Base-by-base conservation (phyloP, 1,139 yeast genomes). In the Diutina ranongensis region DNA sequence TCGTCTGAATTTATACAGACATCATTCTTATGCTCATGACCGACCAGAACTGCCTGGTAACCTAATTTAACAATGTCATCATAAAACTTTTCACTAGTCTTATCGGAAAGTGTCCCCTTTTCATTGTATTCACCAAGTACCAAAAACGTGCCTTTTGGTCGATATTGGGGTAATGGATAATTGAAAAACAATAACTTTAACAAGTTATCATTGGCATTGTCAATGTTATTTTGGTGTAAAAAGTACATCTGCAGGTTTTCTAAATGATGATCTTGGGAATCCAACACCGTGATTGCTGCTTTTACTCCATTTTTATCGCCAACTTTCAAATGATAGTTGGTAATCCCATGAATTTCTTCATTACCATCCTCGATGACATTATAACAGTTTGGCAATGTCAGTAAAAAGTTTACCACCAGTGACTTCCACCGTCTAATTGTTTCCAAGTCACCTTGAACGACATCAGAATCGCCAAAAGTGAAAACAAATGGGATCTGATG, bases 401-500 rank as follows among this genome's bases (percentile, higher is more conserved):
- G 54, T 3, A 77, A 70, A 4, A 83, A 55, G 2, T 68, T 57
- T 78, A 87, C 83, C 35, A 86, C 57, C 52, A 80, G 77, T 46
- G 64, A 8, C 13, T 38, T 38, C 3, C 21, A 25, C 4, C 10
- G 20, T 12, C 32, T 27, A 2, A 16, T 5, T 18, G 42, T 25
- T 16, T 58, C 45, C 94, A 71, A n/a, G 68, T 51, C 50, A 85
- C 55, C 2, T 81, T 73, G 1, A 60, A 87, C 94, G 55, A 83
- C 89, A 56, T 85, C 92, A 57, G 84, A 94, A 54, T 83, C 84
- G 1, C 95, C 95, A 63, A 85, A 67, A 0, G 83, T 79, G 52
- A 83, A 72, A 0, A 95, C 92, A 65, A 74, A 89, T 2, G 97
- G 96, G 7, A 88, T 80, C 42, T 71, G 63, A 36, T 86, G 67